These are phyloP conservation scores for Postia placenta DNA, from an alignment of 768 basidiomycete species.

Conservation along the genomic window DNA sequence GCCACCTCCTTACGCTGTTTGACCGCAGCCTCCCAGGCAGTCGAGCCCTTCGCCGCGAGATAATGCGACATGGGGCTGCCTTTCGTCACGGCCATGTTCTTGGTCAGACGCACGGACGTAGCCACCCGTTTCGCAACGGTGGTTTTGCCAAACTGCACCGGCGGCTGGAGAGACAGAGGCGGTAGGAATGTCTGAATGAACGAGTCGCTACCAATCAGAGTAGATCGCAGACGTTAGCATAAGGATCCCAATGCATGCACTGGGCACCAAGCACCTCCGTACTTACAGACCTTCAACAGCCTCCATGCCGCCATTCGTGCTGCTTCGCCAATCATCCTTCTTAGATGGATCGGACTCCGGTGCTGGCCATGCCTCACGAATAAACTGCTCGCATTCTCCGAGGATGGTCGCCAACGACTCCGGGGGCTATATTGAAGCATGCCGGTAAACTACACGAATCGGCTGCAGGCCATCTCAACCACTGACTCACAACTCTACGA, in stretches of 20 bases:
- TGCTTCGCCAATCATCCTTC: constrained; percentile 23
- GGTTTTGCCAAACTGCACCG: constrained; percentile 46
- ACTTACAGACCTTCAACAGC: constrained; percentile 59
- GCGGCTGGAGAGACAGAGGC: constrained; percentile 41
- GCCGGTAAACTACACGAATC: not conserved
- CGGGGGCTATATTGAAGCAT: constrained; percentile 45
- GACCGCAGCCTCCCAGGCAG: constrained; percentile 68
- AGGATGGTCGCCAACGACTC: constrained; percentile 57
- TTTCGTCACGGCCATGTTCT: constrained; percentile 46
- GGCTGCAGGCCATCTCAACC: not conserved
- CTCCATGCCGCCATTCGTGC: constrained; percentile 36
- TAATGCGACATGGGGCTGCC: constrained; percentile 67
- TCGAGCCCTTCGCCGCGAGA: constrained; percentile 63
- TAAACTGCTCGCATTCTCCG: constrained; percentile 44
- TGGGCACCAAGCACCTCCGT: not conserved
- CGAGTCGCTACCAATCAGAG: constrained; percentile 29
- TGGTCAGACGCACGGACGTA: constrained; percentile 58
- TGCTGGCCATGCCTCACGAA: constrained; percentile 47
- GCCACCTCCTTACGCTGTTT: constrained; percentile 44
- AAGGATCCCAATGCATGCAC: too few species aligned
- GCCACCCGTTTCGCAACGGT: constrained; percentile 52
- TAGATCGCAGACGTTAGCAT: constrained; percentile 3
- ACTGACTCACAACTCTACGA: constrained; percentile 55
- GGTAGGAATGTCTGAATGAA: constrained; percentile 43
- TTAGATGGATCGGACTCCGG: constrained; percentile 4